Evolutionary conservation across 257 asterid species (phyloP).

Genomic region (Galeopsis tetrahit): DNA sequence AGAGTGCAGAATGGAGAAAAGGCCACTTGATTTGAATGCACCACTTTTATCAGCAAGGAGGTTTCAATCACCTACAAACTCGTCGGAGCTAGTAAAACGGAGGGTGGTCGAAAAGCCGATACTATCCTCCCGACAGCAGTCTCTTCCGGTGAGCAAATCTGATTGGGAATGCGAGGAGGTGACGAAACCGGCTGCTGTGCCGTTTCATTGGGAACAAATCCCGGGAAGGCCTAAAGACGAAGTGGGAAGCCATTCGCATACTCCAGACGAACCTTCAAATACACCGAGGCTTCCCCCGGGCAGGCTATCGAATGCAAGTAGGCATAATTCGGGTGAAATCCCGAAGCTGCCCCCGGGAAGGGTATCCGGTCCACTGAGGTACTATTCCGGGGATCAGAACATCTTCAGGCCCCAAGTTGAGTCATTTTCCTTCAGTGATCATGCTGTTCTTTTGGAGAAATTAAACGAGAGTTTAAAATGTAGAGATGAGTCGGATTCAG

Average conservation of each 20-base stretch:
- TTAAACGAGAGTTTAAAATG: constrained; percentile 61
- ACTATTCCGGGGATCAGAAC: constrained; percentile 60
- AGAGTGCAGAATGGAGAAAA: constrained; percentile 62
- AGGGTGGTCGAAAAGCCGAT: constrained; percentile 39
- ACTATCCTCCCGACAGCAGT: constrained; percentile 48
- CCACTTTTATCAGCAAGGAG: constrained; percentile 82
- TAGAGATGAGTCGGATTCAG: constrained; percentile 61
- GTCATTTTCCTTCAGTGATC: constrained; percentile 55
- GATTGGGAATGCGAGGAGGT: constrained; percentile 56
- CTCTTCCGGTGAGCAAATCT: constrained; percentile 47
- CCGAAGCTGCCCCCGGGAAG: constrained; percentile 51
- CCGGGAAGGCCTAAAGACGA: constrained; percentile 80
- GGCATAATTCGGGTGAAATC: constrained; percentile 51
- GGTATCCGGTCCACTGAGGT: constrained; percentile 39
- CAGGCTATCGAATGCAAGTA: constrained; percentile 47
- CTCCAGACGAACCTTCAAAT: constrained; percentile 52
- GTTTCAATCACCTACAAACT: constrained; percentile 50
- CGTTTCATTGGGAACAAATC: constrained; percentile 82
- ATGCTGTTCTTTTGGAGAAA: constrained; percentile 76
- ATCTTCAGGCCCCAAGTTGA: constrained; percentile 51
- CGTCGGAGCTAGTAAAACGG: constrained; percentile 49
- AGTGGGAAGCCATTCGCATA: constrained; percentile 37
- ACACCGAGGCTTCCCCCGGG: constrained; percentile 81
- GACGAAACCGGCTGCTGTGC: constrained; percentile 80
- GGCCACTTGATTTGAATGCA: constrained; percentile 75